Percentiles rank a stretch among this genome's conserved stretches.
phyloP scores from a whole-genome alignment of 148 eudicot species.

The Spergularia bocconei region DNA sequence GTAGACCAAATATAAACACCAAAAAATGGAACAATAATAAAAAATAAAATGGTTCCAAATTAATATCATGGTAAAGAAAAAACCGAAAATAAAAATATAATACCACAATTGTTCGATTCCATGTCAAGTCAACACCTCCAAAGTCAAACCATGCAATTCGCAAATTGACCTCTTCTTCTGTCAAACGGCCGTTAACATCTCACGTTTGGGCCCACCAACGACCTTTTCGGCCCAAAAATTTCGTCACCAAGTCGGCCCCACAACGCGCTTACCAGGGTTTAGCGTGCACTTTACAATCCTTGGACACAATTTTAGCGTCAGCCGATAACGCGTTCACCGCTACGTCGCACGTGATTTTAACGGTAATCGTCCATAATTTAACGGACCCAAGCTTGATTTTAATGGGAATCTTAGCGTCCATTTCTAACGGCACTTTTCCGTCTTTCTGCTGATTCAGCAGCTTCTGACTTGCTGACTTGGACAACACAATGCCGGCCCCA shows the following conservation, averaged over 20 bases:
- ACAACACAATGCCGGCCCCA: slow-evolving; percentile 52
- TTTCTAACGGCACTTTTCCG: slow-evolving; percentile 44
- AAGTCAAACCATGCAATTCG: too few species aligned
- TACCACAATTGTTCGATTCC: too few species aligned
- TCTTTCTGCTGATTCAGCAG: slow-evolving; percentile 36
- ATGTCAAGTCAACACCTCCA: too few species aligned
- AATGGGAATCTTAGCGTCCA: slow-evolving; percentile 52
- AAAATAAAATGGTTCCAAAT: too few species aligned
- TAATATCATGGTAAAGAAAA: too few species aligned
- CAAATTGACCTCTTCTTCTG: too few species aligned
- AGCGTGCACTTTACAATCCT: slow-evolving; percentile 47
- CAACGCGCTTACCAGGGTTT: slow-evolving; percentile 45
- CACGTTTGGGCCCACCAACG: not conserved
- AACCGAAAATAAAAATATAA: too few species aligned
- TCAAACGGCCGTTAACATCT: too few species aligned
- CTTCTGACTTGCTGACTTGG: slow-evolving; percentile 34
- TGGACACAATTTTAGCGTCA: slow-evolving; percentile 52
- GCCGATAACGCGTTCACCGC: slow-evolving; percentile 44
- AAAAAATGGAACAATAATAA: too few species aligned
- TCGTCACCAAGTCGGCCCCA: slow-evolving; percentile 7
- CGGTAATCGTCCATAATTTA: slow-evolving; percentile 61
- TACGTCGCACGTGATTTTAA: slow-evolving; percentile 57
- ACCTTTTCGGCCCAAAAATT: slow-evolving; percentile 4
- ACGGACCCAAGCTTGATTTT: slow-evolving; percentile 60
- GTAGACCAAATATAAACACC: too few species aligned